A percentile compares a stretch with the other conserved stretches of the same genome.
These are phyloP conservation scores for Ilex asprella DNA, from an alignment of 257 asterid genomes.

Conservation along the genomic window DNA sequence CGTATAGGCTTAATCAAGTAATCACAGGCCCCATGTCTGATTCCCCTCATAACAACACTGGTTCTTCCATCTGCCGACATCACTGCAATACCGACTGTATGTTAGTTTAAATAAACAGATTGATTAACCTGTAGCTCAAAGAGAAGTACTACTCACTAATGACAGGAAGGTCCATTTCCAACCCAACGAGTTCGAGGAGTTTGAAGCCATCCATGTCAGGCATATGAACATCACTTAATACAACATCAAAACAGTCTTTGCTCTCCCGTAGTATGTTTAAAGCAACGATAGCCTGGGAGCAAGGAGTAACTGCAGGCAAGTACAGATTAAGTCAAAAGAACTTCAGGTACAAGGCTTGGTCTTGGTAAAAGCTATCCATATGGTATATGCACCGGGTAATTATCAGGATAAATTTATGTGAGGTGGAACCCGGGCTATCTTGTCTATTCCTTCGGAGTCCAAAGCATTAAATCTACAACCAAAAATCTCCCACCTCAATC, in stretches of 20 bases:
- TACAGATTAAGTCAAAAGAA: not conserved
- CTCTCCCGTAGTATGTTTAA: constrained; percentile 62
- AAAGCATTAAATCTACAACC: no score
- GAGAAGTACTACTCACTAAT: constrained; percentile 56
- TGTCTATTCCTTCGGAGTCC: no score
- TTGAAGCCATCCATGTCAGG: constrained; percentile 97
- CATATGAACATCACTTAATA: constrained; percentile 92
- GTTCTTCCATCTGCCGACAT: constrained; percentile 83
- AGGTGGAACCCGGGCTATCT: no score
- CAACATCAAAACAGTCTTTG: constrained; percentile 68
- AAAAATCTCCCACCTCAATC: no score
- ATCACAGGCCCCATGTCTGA: constrained; percentile 91
- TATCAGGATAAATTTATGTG: no score
- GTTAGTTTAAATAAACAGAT: constrained; percentile 17
- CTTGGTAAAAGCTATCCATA: no score
- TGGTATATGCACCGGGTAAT: no score
- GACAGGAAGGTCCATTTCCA: constrained; percentile 96
- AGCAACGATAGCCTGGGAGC: constrained; percentile 69
- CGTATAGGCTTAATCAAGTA: constrained; percentile 86
- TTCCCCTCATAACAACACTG: constrained; percentile 73
- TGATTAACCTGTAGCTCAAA: constrained; percentile 3
- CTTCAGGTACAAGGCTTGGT: no score
- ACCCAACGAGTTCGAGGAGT: constrained; percentile 84
- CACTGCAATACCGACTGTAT: constrained; percentile 46
- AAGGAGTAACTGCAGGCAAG: constrained; percentile 63